Evolutionary conservation across 306 rosid genomes (phyloP).

Genomic region (Rosa rugosa): DNA sequence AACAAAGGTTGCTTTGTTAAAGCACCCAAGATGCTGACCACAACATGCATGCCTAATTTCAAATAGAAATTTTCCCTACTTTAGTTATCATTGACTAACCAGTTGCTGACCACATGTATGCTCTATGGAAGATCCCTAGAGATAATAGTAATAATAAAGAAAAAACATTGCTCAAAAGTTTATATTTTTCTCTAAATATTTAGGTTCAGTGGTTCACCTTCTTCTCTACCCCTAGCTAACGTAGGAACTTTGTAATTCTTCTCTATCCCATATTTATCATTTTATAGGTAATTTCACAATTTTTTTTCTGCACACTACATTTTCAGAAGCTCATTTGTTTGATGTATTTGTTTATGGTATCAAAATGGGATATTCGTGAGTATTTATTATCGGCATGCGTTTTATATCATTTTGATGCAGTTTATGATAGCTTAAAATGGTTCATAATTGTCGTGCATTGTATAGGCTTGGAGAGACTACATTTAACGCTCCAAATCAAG

Average conservation of each 20-base stretch:
- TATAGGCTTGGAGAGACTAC: conserved; percentile 78
- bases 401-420: conserved; percentile 1
- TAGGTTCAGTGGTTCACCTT: background rate
- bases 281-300: background rate
- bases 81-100: background rate
- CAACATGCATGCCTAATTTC: background rate
- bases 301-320: background rate
- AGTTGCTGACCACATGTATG: background rate
- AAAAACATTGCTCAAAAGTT: background rate
- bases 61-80: background rate
- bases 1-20: background rate
- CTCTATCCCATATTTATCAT: background rate
- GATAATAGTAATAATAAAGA: background rate
- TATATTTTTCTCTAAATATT: background rate
- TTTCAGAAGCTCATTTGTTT: background rate
- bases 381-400: background rate
- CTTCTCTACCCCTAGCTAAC: background rate
- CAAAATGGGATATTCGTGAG: background rate
- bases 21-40: background rate
- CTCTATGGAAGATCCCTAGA: background rate
- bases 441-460: conserved; percentile 30
- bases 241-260: background rate
- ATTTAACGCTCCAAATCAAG: conserved; percentile 53
- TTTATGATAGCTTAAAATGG: conserved; percentile 16
- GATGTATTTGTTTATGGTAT: background rate